Base-by-base conservation (phyloP, 306 rosid species). In the Begonia fuchsioides region DNA sequence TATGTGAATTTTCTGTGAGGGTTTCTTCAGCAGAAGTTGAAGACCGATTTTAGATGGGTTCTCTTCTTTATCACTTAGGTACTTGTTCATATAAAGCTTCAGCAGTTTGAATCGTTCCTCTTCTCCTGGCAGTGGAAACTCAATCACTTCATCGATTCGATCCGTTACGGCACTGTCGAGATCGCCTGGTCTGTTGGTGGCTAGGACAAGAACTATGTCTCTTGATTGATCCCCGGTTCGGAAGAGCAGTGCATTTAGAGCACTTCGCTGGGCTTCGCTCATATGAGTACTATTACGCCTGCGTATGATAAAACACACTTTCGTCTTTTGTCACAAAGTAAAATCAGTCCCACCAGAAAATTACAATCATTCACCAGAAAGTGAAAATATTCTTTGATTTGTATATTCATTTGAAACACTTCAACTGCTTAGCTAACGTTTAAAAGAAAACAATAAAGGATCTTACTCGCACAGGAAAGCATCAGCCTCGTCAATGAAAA, bases 401-500 rank as follows among this genome's bases (percentile, higher is more conserved):
- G n/a, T n/a, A n/a, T n/a, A n/a, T 20, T n/a, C n/a, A n/a, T n/a
- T n/a, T n/a, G 5, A 20, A 26, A 26, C 8, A 26, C 35, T 26
- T 8, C 35, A 26, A 26, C 35, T 26, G 35, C 35, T 0, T 2
- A 26, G 35, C 35, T 26, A 8, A 26, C 35, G 35, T 26, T 26
- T 26, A 26, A 26, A 9, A 8, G 26, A 15, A 43, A 16, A 13
- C 1, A 11, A 17, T 12, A 46, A 3, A 50, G 57, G 18, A 41
- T 73, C 96, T 68, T 73, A 92, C 99, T 92, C 99, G 86, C 99
- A 92, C 38, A 92, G 81, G 80, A 92, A 92, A 65, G 99, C 99
- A 80, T 92, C 96, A 12, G 99, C 99, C 76, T 92, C 99, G 6
- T 86, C 99, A 58, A 92, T 92, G 67, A 92, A 92, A 60, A 92